Percentiles rank a stretch among this genome's conserved stretches.
Conservation (phyloP, 306 rosid genomes). For the Astragalus glycyphyllos region DNA sequence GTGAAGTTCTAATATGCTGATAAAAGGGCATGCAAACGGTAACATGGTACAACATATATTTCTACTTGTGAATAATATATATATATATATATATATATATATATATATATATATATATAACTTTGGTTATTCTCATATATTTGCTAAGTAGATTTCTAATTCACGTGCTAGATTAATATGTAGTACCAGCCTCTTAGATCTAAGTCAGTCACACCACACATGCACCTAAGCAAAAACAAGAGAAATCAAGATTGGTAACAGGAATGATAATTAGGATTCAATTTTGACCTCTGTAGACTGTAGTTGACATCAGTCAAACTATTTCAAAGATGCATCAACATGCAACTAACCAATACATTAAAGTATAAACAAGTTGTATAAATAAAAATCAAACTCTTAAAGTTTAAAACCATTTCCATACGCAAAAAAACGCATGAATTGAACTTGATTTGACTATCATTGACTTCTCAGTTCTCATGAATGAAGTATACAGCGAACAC, state of each 20-base stretch:
- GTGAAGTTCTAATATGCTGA: slow-evolving; percentile 17
- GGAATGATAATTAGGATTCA: not conserved
- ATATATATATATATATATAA: not conserved
- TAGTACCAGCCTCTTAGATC: not conserved
- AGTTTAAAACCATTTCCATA: not conserved
- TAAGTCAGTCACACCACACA: not conserved
- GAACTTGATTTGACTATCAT: slow-evolving; percentile 28
- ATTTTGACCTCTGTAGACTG: not conserved
- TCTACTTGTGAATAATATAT: not conserved
- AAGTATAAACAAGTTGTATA: not conserved
- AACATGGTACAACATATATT: not conserved
- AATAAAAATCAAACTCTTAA: not conserved
- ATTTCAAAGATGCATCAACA: not conserved
- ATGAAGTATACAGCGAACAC: slow-evolving; percentile 2
- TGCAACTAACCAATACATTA: not conserved
- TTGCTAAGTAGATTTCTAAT: not conserved
- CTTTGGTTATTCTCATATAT: not conserved
- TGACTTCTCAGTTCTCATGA: not conserved
- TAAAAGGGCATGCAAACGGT: not conserved
- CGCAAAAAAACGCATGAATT: not conserved
- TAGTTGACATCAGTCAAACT: slow-evolving; percentile 15
- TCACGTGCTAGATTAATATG: not conserved
- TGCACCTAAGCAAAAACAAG: not conserved
- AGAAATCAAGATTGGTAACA: not conserved
- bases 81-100: not conserved